Evolutionary conservation across 2,329 filamentous ascomycete genomes (phyloP).

Genomic region (Pseudohalonectria lignicola): DNA sequence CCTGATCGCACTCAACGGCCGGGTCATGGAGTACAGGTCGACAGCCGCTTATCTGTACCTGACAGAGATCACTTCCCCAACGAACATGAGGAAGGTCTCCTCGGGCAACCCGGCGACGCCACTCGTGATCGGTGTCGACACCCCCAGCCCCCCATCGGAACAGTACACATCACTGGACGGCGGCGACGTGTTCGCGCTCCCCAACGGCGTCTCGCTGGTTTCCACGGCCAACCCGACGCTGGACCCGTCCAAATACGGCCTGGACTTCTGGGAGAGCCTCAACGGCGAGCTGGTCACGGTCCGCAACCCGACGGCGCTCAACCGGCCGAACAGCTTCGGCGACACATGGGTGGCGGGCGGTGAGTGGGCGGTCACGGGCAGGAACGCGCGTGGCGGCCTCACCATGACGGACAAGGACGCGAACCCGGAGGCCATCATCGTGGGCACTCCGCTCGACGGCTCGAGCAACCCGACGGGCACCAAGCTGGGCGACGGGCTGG

Average conservation of each 20-base stretch:
- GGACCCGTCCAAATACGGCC: conserved; percentile 48
- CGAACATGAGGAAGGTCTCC: conserved; percentile 1
- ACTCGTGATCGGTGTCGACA: conserved; percentile 49
- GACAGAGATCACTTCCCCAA: conserved; percentile 39
- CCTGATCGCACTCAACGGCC: conserved; percentile 47
- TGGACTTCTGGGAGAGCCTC: conserved; percentile 67
- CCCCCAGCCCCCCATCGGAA: conserved; percentile 45
- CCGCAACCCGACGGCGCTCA: conserved; percentile 41
- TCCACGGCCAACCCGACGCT: conserved; percentile 50
- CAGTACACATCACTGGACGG: conserved; percentile 51
- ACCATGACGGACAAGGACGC: conserved; percentile 52
- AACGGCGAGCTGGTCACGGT: conserved; percentile 58
- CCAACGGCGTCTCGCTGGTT: conserved; percentile 48
- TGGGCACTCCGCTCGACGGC: conserved; percentile 55
- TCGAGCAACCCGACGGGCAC: conserved; percentile 45
- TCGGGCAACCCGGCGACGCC: conserved; percentile 18
- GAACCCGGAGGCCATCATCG: conserved; percentile 58
- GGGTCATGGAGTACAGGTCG: conserved; percentile 45
- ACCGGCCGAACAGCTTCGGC: conserved; percentile 51
- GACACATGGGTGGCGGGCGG: conserved; percentile 61
- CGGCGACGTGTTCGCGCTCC: conserved; percentile 54
- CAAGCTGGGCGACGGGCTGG: conserved; percentile 53
- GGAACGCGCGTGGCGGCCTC: conserved; percentile 52
- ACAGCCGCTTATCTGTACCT: conserved; percentile 46
- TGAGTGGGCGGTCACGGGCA: conserved; percentile 51